Base-by-base conservation (phyloP, 352 stramenopile genomes). In the Phytophthora foliorum region DNA sequence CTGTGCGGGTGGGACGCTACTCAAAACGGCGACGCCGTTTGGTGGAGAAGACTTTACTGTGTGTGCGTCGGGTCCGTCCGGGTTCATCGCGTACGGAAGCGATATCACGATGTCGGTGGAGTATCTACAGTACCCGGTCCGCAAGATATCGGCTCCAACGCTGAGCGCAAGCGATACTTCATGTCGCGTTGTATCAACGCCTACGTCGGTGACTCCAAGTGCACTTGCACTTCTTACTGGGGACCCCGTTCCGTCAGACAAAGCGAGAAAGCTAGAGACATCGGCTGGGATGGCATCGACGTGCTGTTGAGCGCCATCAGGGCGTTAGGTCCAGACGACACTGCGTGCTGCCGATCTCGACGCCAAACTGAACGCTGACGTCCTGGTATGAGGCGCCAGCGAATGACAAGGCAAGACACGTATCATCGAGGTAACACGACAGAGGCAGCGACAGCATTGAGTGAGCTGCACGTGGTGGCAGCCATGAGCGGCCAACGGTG, bases 81-180 rank as follows among this genome's bases (percentile, higher is more conserved):
- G 61, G 2, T 67, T 74, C 46, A 48, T 41, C 34, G 57, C 69
- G 16, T 68, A 60, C 34, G 59, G 59, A 6, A 52, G 59, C 0
- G 66, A 78, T 13, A 29, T 78, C n/a, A 38, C 55, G 14, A 63
- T 78, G 11, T 42, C 72, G 14, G 61, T 68, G 11, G 36, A 52
- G 19, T 74, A 65, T 38, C 27, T 49, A 13, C 14, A 67, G 6
- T 6, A 13, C 9, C 42, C 52, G 6, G 46, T 48, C 4, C n/a
- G n/a, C n/a, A 19, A 36, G 10, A 34, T 57, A 21, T 34, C 29
- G 29, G 4, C 11, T 4, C 32, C 50, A 34, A 31, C 17, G 17
- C 34, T 39, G 11, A 32, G 19, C 29, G n/a, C n/a, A 6, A 32
- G 29, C n/a, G 13, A 11, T 6, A 10, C 21, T 34, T 22, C 24